Percentiles rank a stretch among this genome's conserved stretches.
Evolutionary conservation across 2,329 filamentous ascomycete genomes (phyloP).

Genomic region (Cordyceps militaris): DNA sequence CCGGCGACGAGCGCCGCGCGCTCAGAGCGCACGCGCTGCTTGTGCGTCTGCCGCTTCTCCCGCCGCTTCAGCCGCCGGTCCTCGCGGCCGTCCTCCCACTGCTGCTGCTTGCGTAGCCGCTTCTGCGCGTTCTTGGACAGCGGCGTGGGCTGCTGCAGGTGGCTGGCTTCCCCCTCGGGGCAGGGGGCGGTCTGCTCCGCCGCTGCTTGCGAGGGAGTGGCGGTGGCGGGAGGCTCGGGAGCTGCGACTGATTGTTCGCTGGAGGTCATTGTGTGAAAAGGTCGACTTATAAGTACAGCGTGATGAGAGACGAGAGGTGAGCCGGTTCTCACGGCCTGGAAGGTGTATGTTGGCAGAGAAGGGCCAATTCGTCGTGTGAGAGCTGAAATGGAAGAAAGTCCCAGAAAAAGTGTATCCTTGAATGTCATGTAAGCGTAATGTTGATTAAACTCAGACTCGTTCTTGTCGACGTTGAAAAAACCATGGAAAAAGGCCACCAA

Average conservation of each 20-base stretch:
- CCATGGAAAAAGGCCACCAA: not conserved
- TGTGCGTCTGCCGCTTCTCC: conserved; percentile 44
- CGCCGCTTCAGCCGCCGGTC: conserved; percentile 48
- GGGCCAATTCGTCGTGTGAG: not conserved
- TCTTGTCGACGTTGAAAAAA: not conserved
- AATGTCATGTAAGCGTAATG: not conserved
- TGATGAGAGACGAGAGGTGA: not conserved
- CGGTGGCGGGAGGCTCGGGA: not conserved
- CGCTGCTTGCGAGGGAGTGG: conserved; percentile 1
- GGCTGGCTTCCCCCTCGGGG: not conserved
- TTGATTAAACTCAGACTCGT: not conserved
- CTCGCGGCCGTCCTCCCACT: conserved; percentile 68
- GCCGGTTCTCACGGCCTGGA: not conserved
- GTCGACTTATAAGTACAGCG: conserved; percentile 7
- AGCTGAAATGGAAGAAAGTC: not conserved
- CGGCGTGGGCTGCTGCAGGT: conserved; percentile 13
- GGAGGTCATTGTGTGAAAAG: conserved; percentile 8
- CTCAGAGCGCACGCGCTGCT: conserved; percentile 42
- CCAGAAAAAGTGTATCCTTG: not conserved
- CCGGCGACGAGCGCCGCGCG: conserved; percentile 43
- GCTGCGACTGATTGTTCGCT: not conserved
- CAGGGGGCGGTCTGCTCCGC: not conserved
- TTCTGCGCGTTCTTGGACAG: conserved; percentile 85
- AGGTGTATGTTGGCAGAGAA: not conserved
- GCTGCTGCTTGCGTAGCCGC: conserved; percentile 62